Conservation (phyloP, 225 moss, liverwort and hornwort genomes). For the Pleurozium schreberi region DNA sequence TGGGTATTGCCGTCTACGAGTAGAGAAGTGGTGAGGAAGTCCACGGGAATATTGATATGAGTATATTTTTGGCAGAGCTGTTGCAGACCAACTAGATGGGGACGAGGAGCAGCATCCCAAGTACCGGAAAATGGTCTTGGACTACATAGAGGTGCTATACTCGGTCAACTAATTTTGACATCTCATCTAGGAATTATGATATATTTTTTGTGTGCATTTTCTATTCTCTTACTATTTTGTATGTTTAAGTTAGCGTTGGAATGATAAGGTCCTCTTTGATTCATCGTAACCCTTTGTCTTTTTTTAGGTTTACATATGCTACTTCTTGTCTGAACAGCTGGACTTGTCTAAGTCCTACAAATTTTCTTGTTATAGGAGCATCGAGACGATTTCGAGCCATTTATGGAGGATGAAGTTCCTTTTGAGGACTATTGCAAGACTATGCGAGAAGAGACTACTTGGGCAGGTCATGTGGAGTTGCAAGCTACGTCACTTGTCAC, state of each 20-base stretch:
- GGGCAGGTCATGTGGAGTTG: constrained; percentile 98
- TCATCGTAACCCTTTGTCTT: not conserved
- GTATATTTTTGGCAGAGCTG: constrained; percentile 35
- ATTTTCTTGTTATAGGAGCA: constrained; percentile 41
- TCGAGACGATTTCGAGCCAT: constrained; percentile 89
- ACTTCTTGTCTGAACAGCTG: not conserved
- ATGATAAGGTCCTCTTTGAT: not conserved
- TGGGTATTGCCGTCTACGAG: not conserved
- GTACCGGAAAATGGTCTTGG: constrained; percentile 68
- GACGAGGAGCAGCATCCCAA: constrained; percentile 79
- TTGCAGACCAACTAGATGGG: constrained; percentile 88
- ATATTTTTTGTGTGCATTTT: not conserved
- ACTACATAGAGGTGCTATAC: constrained; percentile 59
- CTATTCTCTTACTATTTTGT: not conserved
- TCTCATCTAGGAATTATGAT: not conserved
- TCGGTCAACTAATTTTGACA: not conserved
- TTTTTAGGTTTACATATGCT: not conserved
- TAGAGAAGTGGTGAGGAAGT: not conserved
- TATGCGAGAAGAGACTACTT: constrained; percentile 79
- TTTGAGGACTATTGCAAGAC: constrained; percentile 83
- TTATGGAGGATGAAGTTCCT: constrained; percentile 89
- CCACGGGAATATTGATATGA: not conserved
- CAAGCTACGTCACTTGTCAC: constrained; percentile 87
- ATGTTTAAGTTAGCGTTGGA: not conserved
- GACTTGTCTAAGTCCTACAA: not conserved